Evolutionary conservation across 768 basidiomycete species (phyloP), one percentile per base, ranked within the genome.

Genomic region (Termitomyces sp.): DNA sequence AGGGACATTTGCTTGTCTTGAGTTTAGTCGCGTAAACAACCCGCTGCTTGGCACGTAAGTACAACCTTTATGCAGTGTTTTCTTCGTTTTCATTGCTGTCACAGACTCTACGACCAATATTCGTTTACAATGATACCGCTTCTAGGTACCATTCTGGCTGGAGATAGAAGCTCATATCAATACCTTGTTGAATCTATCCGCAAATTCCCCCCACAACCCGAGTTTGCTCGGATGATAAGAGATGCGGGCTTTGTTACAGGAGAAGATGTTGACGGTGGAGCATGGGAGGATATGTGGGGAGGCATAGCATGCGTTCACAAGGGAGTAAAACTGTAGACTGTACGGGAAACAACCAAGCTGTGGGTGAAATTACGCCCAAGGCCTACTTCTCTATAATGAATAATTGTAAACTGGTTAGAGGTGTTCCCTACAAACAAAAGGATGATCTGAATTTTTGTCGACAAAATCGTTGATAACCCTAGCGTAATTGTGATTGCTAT

Each of bases 151-250:
- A 91, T 99, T 63, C 76, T 99, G n/a, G 92, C 94, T 10, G 90
- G 91, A 0, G 96, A 99, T 72, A 82, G 96, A 22, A 88, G 85
- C 22, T 96, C 94, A 6, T 99, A 99, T 71, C 94, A 98, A 70
- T 98, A 99, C 70, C 82, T 99, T 45, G 93, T 98, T 44, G 97
- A 99, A 72, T 97, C 94, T 12, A 98, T 99, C 65, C 88, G 94
- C 42, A 85, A 84, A 64, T 98, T 98, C 77, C 95, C 95, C 28
- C 78, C 84, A 12, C 95, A 97, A 70, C 75, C 82, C 8, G 87
- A 90, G 56, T 98, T 98, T 73, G 87, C 94, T 6, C 73, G 83
- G 63, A 89, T 98, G 94, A 91, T 96, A 65, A 72, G 80, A 60
- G 86, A 92, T 22, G 92, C 90, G 5, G 94, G 94, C 0, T 94